These are phyloP conservation scores for Fraxinus baroniana DNA, from an alignment of 305 asterid species.

Conservation along the genomic window DNA sequence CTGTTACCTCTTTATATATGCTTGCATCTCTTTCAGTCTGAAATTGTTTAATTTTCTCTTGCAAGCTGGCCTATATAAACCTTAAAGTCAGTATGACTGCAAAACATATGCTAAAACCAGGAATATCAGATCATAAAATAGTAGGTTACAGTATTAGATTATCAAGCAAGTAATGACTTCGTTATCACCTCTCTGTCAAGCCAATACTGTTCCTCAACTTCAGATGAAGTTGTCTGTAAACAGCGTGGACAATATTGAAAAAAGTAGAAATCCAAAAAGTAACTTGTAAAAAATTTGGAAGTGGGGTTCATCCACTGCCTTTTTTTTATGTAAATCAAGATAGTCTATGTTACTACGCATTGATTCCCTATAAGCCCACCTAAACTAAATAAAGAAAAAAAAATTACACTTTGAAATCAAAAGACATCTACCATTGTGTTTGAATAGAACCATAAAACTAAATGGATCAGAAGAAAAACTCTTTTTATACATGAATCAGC, in stretches of 20 bases:
- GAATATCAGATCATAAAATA: conserved; percentile 8
- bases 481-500: background rate
- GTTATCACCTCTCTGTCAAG: conserved; percentile 51
- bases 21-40: conserved; percentile 47
- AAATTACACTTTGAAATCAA: background rate
- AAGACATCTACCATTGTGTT: background rate
- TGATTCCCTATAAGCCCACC: background rate
- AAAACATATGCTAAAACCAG: conserved; percentile 3
- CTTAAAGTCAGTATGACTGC: conserved; percentile 27
- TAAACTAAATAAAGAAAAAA: background rate
- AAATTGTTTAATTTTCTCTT: conserved; percentile 44
- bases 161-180: conserved; percentile 7
- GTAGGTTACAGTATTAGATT: conserved; percentile 2
- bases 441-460: background rate
- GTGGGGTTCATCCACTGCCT: background rate
- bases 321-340: background rate
- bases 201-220: conserved; percentile 36
- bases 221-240: conserved; percentile 35
- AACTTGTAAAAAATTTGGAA: background rate
- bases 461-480: background rate
- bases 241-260: conserved; percentile 13
- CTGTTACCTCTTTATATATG: conserved; percentile 49
- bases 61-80: conserved; percentile 43
- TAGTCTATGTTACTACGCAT: background rate
- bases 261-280: background rate